These are phyloP conservation scores for Candida maltosa DNA, from an alignment of 805 yeast species.

Conservation along the genomic window DNA sequence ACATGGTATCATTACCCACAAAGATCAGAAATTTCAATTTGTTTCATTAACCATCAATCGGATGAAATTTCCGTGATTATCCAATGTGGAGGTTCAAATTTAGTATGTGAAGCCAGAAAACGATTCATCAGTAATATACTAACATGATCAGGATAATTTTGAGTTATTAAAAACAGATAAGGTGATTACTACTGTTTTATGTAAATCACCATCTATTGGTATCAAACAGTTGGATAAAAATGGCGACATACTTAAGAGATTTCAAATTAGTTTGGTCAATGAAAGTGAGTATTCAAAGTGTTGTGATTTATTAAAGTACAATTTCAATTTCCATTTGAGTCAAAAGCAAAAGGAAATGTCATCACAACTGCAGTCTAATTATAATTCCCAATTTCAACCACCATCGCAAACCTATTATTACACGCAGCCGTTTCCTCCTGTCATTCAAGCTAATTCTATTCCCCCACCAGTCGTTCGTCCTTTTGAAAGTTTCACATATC, in stretches of 20 bases:
- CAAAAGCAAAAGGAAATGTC: background rate
- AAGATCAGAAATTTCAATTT: slow-evolving; percentile 18
- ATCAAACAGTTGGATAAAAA: slow-evolving; percentile 19
- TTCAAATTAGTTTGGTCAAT: slow-evolving; percentile 23
- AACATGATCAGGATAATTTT: slow-evolving; percentile 3
- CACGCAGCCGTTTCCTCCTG: background rate
- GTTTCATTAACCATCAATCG: slow-evolving; percentile 9
- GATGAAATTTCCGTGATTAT: slow-evolving; percentile 9
- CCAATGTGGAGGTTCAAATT: slow-evolving; percentile 17
- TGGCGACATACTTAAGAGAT: slow-evolving; percentile 20
- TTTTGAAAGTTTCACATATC: background rate
- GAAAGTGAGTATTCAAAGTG: slow-evolving; percentile 12
- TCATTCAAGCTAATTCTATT: too few species aligned
- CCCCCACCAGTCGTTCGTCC: too few species aligned
- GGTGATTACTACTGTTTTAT: slow-evolving; percentile 13
- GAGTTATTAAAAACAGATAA: slow-evolving; percentile 2
- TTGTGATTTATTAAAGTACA: slow-evolving; percentile 2
- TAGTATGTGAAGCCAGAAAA: slow-evolving; percentile 14
- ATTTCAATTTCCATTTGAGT: slow-evolving; percentile 2
- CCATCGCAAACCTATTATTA: background rate
- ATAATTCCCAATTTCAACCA: background rate
- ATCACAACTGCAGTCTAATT: slow-evolving; percentile 1
- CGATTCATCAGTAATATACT: slow-evolving; percentile 5
- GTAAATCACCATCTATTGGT: slow-evolving; percentile 25
- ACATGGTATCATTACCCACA: slow-evolving; percentile 32